These are phyloP conservation scores for Phytophthora meadii DNA, from an alignment of 352 stramenopile genomes.

Conservation along the genomic window DNA sequence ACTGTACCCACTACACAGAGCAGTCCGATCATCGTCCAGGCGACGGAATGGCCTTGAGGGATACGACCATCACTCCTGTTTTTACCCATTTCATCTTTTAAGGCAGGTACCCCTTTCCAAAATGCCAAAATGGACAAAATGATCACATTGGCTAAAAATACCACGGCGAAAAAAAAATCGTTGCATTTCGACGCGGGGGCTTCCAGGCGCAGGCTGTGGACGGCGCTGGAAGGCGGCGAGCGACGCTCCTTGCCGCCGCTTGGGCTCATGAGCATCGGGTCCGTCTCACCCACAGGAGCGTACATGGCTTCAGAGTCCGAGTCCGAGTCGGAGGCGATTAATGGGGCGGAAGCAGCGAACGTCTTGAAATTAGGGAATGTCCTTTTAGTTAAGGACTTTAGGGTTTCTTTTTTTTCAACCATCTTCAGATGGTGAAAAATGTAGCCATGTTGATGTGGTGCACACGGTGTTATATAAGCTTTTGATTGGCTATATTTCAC, in stretches of 20 bases:
- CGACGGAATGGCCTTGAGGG: constrained; percentile 45
- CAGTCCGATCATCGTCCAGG: constrained; percentile 59
- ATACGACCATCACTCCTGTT: constrained; percentile 33
- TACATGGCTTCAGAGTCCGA: constrained; percentile 66
- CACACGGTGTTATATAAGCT: background rate
- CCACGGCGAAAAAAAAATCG: constrained; percentile 70
- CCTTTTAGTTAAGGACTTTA: too few species aligned
- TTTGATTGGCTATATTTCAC: constrained; percentile 7
- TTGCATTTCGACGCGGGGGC: constrained; percentile 69
- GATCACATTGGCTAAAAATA: constrained; percentile 73
- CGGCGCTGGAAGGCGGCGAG: constrained; percentile 24
- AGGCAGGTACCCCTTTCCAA: constrained; percentile 70
- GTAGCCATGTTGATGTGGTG: constrained; percentile 9
- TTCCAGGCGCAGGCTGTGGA: constrained; percentile 75
- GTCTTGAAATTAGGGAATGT: constrained; percentile 16
- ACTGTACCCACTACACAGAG: constrained; percentile 60
- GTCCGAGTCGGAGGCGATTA: constrained; percentile 29
- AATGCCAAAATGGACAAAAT: constrained; percentile 72
- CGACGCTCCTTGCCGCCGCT: constrained; percentile 40
- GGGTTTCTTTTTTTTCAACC: constrained; percentile 3
- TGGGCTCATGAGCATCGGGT: constrained; percentile 78
- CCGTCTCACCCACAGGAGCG: constrained; percentile 67
- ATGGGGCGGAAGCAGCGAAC: constrained; percentile 23
- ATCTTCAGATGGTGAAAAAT: constrained; percentile 15
- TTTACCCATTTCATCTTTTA: constrained; percentile 47